A percentile compares a stretch with the other conserved stretches of the same genome.
phyloP scores from a whole-genome alignment of 2,329 filamentous ascomycete genomes.

The Penicillium vulpinum region DNA sequence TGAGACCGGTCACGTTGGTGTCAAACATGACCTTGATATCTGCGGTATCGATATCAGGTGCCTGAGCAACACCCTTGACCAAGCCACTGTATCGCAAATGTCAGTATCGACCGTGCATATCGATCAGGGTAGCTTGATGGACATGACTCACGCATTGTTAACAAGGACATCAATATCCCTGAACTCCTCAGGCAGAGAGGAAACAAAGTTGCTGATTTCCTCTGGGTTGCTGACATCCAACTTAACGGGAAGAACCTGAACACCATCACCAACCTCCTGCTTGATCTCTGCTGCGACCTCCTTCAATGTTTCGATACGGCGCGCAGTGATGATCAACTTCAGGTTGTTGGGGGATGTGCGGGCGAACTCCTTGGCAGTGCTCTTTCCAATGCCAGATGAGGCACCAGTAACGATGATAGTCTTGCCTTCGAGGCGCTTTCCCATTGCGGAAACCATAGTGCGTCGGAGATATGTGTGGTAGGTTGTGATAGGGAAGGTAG shows the following conservation, averaged over 20 bases:
- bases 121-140: slow-evolving; percentile 49
- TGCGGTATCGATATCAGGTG: slow-evolving; percentile 75
- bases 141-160: slow-evolving; percentile 95
- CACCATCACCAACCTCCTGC: slow-evolving; percentile 72
- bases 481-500: slow-evolving; percentile 19
- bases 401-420: slow-evolving; percentile 90
- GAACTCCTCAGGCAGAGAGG: slow-evolving; percentile 74
- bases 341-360: slow-evolving; percentile 76
- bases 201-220: slow-evolving; percentile 72
- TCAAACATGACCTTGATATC: slow-evolving; percentile 86
- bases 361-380: slow-evolving; percentile 83
- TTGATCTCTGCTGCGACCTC: slow-evolving; percentile 74
- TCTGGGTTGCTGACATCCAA: slow-evolving; percentile 82
- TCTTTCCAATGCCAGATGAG: slow-evolving; percentile 81
- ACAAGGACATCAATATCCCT: slow-evolving; percentile 83
- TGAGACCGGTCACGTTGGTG: slow-evolving; percentile 91
- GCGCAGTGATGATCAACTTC: slow-evolving; percentile 84
- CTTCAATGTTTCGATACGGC: slow-evolving; percentile 74
- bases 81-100: slow-evolving; percentile 62
- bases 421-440: slow-evolving; percentile 86
- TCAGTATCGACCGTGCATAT: slow-evolving; percentile 5
- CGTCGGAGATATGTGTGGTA: slow-evolving; percentile 33
- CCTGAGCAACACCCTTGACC: slow-evolving; percentile 82
- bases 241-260: slow-evolving; percentile 78
- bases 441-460: slow-evolving; percentile 67